Base-by-base conservation (phyloP, 1,284 basidiomycete genomes). In the Tilletia indica region DNA sequence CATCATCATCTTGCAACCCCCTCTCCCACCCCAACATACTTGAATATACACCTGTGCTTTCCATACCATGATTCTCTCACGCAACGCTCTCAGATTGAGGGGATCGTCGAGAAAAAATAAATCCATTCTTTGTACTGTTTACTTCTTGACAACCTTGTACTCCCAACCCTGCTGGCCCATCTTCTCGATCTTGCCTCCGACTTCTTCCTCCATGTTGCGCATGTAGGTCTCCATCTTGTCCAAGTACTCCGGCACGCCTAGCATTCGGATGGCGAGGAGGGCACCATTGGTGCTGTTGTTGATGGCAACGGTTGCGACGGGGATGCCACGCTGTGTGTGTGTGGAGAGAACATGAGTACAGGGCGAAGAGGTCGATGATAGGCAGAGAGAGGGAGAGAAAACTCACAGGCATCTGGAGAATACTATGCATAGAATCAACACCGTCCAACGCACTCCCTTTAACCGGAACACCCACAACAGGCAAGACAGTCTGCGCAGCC, bases 351-450 rank as follows among this genome's bases (percentile, higher is more conserved):
- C 71, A 2, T 31, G 25, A 31, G 38, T 4, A 16, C 11, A 11
- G 31, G 31, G 39, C 51, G 14, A 66, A 61, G 31, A 72, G 6
- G 61, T 56, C 6, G 14, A 14, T 2, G 68, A 36, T 68, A 25
- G 51, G n/a, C 12, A 63, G 38, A 72, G 5, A 61, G 56, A 9
- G n/a, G n/a, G 9, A 66, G 36, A 68, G n/a, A 71, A 67, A 21
- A 88, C 92, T 80, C 81, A 94, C 93, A 19, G 96, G 96, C 96
- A 99, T 99, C 87, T 99, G 96, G 12, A 99, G 93, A 78, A 99
- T 99, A 83, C 93, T 95, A 85, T 97, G 91, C 77, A 99, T 86
- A 31, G 93, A 94, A 85, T 99, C 96, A 0, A 99, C 94, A 4
- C 96, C 96, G 85, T 97, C 96, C 31, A 99, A 87, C 0, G 91